Conservation (phyloP, 495 filamentous ascomycete genomes). For the Xylaria grammica region DNA sequence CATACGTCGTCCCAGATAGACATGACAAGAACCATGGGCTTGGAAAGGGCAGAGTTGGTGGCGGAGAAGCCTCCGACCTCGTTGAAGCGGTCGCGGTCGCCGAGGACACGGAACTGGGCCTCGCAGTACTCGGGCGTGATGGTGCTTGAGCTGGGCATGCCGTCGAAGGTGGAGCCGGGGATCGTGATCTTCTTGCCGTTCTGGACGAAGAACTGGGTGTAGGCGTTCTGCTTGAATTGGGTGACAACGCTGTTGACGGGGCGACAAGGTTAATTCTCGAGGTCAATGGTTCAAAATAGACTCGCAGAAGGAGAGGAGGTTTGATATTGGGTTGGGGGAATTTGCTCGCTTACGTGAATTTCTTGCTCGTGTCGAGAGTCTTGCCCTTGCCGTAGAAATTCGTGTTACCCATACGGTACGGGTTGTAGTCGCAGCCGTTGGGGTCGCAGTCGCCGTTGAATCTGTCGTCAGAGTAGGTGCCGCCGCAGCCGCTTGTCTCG, state of each 20-base stretch:
- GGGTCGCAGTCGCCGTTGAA: conserved; percentile 71
- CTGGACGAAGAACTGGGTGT: conserved; percentile 77
- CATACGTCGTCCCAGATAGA: conserved; percentile 74
- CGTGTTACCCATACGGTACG: conserved; percentile 67
- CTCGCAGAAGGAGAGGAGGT: conserved; percentile 47
- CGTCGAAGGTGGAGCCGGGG: conserved; percentile 55
- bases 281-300: neutral
- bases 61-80: conserved; percentile 62
- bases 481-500: conserved; percentile 53
- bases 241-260: conserved; percentile 65
- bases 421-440: conserved; percentile 78
- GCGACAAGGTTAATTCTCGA: neutral
- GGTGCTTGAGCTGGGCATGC: conserved; percentile 56
- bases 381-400: conserved; percentile 66
- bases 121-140: conserved; percentile 68
- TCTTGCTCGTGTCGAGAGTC: conserved; percentile 67
- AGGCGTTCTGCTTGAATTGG: conserved; percentile 68
- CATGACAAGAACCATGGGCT: conserved; percentile 77
- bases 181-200: conserved; percentile 66
- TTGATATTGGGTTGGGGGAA: neutral
- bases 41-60: conserved; percentile 61
- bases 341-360: conserved; percentile 56
- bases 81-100: conserved; percentile 63
- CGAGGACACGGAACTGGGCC: conserved; percentile 64
- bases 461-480: conserved; percentile 54